These are phyloP conservation scores for Ceratocystiopsis sp. DNA, from an alignment of 2,329 filamentous ascomycete species.

Conservation along the genomic window DNA sequence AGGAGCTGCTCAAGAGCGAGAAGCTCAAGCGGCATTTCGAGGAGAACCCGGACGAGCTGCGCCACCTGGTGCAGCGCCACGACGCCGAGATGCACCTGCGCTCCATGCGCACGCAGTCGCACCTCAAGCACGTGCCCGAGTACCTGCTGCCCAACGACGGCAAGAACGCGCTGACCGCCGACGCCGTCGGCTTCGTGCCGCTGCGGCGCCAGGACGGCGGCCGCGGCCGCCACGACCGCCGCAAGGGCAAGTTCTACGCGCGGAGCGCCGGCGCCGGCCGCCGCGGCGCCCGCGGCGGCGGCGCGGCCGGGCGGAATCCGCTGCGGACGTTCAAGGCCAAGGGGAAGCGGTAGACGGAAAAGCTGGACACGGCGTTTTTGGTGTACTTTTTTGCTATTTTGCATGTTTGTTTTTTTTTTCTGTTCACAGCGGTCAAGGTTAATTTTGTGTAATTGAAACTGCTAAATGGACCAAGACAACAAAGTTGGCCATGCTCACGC, in stretches of 20 bases:
- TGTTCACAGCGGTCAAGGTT: too few species aligned
- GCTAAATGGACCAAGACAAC: too few species aligned
- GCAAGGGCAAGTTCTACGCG: slow-evolving; percentile 29
- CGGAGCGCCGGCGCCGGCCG: slow-evolving; percentile 39
- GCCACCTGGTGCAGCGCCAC: slow-evolving; percentile 57
- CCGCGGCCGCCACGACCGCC: slow-evolving; percentile 22
- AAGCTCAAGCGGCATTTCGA: slow-evolving; percentile 93
- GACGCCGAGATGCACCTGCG: slow-evolving; percentile 58
- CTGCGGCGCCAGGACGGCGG: slow-evolving; percentile 37
- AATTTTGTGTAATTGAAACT: too few species aligned
- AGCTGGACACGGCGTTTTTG: neutral
- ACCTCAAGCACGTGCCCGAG: slow-evolving; percentile 87
- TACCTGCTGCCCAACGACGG: slow-evolving; percentile 72
- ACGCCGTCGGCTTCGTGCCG: slow-evolving; percentile 62
- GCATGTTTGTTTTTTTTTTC: too few species aligned
- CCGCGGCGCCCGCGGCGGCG: slow-evolving; percentile 30
- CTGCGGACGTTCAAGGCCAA: slow-evolving; percentile 8
- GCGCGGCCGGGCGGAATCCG: slow-evolving; percentile 7
- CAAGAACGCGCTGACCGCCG: slow-evolving; percentile 46
- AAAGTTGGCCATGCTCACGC: too few species aligned
- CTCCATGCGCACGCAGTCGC: slow-evolving; percentile 67
- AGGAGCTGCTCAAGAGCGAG: slow-evolving; percentile 84
- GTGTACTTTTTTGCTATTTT: too few species aligned
- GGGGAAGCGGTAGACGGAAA: too few species aligned
- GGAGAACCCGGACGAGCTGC: slow-evolving; percentile 78